These are phyloP conservation scores for Dillenia suffruticosa DNA, from an alignment of 164 flowering plant species.

Conservation along the genomic window DNA sequence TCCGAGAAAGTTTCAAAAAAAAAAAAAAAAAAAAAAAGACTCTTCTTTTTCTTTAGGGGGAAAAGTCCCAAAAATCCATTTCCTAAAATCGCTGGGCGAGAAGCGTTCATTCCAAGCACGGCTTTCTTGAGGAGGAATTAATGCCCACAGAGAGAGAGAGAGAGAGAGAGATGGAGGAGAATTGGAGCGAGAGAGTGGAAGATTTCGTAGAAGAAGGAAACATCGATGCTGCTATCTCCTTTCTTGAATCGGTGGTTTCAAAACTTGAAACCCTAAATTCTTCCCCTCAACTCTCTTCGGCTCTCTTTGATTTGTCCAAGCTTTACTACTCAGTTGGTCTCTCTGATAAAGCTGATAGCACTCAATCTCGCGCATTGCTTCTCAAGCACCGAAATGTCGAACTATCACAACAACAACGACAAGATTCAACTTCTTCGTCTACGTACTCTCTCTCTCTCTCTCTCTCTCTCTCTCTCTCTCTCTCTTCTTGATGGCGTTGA, in stretches of 20 bases:
- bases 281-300: slow-evolving; percentile 32
- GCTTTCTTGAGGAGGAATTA: too few species aligned
- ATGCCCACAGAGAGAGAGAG: background rate
- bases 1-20: too few species aligned
- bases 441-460: slow-evolving; percentile 4
- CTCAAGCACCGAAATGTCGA: slow-evolving; percentile 18
- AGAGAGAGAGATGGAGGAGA: slow-evolving; percentile 17
- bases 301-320: slow-evolving; percentile 48
- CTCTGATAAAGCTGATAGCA: slow-evolving; percentile 53
- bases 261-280: slow-evolving; percentile 22
- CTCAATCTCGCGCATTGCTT: slow-evolving; percentile 40
- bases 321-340: slow-evolving; percentile 53
- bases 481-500: background rate
- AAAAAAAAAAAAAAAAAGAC: too few species aligned
- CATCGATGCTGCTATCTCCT: slow-evolving; percentile 41
- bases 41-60: too few species aligned
- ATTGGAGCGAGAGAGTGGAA: slow-evolving; percentile 62
- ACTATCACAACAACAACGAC: background rate
- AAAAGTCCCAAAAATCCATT: too few species aligned
- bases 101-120: too few species aligned
- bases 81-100: too few species aligned
- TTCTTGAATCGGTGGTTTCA: slow-evolving; percentile 39
- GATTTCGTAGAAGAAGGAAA: slow-evolving; percentile 51
- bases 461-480: background rate
- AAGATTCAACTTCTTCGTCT: background rate